Percentiles rank a stretch among this genome's conserved stretches.
Conservation (phyloP, 1,139 yeast species). For the Ogataea hybrid region DNA sequence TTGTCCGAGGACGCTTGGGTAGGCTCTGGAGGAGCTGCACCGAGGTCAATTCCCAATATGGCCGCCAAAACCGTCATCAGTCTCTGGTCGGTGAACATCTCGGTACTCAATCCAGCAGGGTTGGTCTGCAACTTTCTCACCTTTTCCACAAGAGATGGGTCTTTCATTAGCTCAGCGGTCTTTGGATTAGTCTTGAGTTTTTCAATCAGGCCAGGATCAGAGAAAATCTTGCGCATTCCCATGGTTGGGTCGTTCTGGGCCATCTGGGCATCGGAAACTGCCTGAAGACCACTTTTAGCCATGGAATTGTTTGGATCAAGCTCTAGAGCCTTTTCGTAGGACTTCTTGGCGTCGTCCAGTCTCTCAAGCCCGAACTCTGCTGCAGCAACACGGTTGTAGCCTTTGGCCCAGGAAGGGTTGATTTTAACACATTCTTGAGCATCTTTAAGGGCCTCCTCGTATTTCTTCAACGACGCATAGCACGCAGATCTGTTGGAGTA, state of each 20-base stretch:
- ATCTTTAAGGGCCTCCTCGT: constrained; percentile 71
- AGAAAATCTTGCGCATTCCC: constrained; percentile 75
- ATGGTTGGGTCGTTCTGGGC: constrained; percentile 54
- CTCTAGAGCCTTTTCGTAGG: constrained; percentile 80
- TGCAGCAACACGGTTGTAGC: constrained; percentile 90
- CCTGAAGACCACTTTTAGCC: constrained; percentile 79
- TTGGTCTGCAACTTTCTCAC: constrained; percentile 63
- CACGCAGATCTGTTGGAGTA: constrained; percentile 95
- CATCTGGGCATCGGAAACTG: constrained; percentile 57
- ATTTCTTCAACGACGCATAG: constrained; percentile 77
- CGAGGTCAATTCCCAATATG: constrained; percentile 78
- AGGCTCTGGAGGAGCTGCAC: constrained; percentile 28
- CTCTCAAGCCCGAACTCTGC: constrained; percentile 86
- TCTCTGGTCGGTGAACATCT: constrained; percentile 74
- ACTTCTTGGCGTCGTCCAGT: constrained; percentile 62
- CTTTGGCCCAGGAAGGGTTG: constrained; percentile 90
- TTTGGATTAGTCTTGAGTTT: constrained; percentile 82
- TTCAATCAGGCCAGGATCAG: constrained; percentile 74
- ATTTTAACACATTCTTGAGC: constrained; percentile 80
- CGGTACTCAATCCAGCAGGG: constrained; percentile 70
- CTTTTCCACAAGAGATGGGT: constrained; percentile 78
- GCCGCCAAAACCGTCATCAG: constrained; percentile 87
- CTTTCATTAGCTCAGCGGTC: constrained; percentile 83
- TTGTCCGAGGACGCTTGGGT: constrained; percentile 30
- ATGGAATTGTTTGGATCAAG: constrained; percentile 80